These are phyloP conservation scores for Coniella vitis DNA, from an alignment of 2,329 filamentous ascomycete species.

Conservation along the genomic window DNA sequence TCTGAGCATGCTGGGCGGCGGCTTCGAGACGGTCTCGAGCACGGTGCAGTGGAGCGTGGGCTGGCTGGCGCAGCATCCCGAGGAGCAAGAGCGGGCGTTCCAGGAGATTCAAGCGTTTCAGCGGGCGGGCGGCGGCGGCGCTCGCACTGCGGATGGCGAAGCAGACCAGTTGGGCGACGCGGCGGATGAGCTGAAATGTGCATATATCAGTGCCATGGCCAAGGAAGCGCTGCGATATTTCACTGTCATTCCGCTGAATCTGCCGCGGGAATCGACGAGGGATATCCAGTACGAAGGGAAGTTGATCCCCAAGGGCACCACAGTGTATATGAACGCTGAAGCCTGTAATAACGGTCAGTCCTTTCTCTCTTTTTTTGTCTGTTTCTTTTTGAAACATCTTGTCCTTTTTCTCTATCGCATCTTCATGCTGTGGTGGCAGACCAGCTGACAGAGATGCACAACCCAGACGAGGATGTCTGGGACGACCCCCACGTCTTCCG, in stretches of 20 bases:
- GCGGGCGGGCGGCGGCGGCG: not conserved
- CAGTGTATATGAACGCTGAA: constrained; percentile 58
- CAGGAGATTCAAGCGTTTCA: constrained; percentile 44
- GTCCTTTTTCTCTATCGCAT: no score
- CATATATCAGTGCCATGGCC: constrained; percentile 57
- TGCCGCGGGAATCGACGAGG: constrained; percentile 53
- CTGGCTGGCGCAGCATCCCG: constrained; percentile 31
- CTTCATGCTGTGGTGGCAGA: no score
- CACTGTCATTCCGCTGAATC: constrained; percentile 58
- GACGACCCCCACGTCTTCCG: constrained; percentile 58
- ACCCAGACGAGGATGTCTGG: constrained; percentile 50
- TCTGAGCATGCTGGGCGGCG: constrained; percentile 45
- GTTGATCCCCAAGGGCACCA: constrained; percentile 52
- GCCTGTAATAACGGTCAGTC: constrained; percentile 14
- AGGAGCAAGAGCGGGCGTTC: constrained; percentile 51
- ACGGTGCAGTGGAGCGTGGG: constrained; percentile 18
- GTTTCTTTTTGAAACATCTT: not conserved
- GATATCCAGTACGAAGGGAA: constrained; percentile 49
- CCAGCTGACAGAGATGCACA: not conserved
- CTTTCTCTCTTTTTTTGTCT: not conserved
- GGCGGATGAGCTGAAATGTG: constrained; percentile 58
- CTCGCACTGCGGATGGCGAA: constrained; percentile 23
- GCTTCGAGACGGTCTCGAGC: constrained; percentile 13
- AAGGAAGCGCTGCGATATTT: constrained; percentile 60
- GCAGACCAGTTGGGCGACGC: constrained; percentile 48